Evolutionary conservation across 352 stramenopile genomes (phyloP), one percentile per base, ranked within the genome.

Genomic region (Pilasporangium apinafurcum): DNA sequence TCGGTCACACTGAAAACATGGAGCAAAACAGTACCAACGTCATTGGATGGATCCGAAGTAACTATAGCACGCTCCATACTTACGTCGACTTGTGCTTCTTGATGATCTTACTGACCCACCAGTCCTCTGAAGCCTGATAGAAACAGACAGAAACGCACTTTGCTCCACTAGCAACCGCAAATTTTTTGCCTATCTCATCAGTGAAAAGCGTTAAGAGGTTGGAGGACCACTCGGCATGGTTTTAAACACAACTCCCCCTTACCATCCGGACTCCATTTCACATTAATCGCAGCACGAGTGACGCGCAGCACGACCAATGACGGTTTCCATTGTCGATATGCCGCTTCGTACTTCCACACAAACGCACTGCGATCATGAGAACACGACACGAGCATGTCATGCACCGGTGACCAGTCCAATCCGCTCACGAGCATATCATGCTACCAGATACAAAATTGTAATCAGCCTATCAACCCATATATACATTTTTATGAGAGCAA

Each of bases 51-150:
- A 6, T 4, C 5, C 20, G 10, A 31, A 30, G 13, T 5, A 45
- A 10, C 29, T 4, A 25, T 9, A 34, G 17, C 22, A 18, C 4
- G 10, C 17, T 5, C 40, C 18, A 5, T 14, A 96, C 65, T 45
- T 90, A 93, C 81, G 92, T 97, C 28, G 83, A 96, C 72, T 97
- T 98, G 75, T 97, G 88, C 56, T 96, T 96, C 65, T 97, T 98
- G 66, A 98, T 96, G 59, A 97, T 95, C 72, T 97, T 97, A 51
- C 73, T 90, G 43, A 98, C 80, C 89, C 93, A 98, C 92, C 92
- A 98, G 64, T 98, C 93, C 54, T 96, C 88, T 6, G 68, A 56
- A 26, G 68, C 68, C 59, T 98, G 85, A 53, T 97, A 97, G 51
- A 86, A 92, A 56, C 90, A 97, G 34, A 98, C 86, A 0, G 92